Evolutionary conservation across 805 yeast species (phyloP).

Genomic region (Candida sakaeoensis): DNA sequence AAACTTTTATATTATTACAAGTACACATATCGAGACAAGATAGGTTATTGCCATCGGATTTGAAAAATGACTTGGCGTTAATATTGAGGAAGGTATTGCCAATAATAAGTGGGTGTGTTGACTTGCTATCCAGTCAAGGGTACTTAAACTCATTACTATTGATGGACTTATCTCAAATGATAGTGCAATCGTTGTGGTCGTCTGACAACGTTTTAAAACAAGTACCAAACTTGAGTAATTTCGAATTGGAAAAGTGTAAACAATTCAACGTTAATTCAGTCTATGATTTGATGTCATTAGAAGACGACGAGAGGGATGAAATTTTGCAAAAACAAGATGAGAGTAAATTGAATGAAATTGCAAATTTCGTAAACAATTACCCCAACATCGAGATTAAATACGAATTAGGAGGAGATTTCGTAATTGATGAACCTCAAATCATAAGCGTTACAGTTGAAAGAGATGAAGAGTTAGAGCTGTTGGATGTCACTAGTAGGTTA

Average conservation of each 20-base stretch:
- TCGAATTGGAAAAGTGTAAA: constrained; percentile 51
- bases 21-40: constrained; percentile 70
- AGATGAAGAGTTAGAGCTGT: constrained; percentile 74
- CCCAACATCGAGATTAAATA: constrained; percentile 78
- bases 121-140: constrained; percentile 77
- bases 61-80: constrained; percentile 50
- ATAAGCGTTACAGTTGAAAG: constrained; percentile 51
- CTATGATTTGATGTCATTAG: constrained; percentile 74
- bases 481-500: constrained; percentile 53
- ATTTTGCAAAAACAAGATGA: constrained; percentile 53
- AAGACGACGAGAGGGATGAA: constrained; percentile 68
- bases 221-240: constrained; percentile 61
- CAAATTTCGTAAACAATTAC: constrained; percentile 83
- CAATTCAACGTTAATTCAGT: constrained; percentile 61
- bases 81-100: constrained; percentile 49
- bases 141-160: constrained; percentile 70
- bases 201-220: constrained; percentile 71
- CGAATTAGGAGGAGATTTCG: constrained; percentile 37
- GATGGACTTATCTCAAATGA: constrained; percentile 87
- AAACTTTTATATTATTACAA: constrained; percentile 73
- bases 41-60: constrained; percentile 48
- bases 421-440: constrained; percentile 45
- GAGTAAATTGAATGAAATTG: constrained; percentile 57
- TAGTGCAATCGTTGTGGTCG: constrained; percentile 83
- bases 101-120: constrained; percentile 66